A percentile compares a stretch with the other conserved stretches of the same genome.
phyloP scores from a whole-genome alignment of 2,329 filamentous ascomycete species.

The Aspergillus ruber region DNA sequence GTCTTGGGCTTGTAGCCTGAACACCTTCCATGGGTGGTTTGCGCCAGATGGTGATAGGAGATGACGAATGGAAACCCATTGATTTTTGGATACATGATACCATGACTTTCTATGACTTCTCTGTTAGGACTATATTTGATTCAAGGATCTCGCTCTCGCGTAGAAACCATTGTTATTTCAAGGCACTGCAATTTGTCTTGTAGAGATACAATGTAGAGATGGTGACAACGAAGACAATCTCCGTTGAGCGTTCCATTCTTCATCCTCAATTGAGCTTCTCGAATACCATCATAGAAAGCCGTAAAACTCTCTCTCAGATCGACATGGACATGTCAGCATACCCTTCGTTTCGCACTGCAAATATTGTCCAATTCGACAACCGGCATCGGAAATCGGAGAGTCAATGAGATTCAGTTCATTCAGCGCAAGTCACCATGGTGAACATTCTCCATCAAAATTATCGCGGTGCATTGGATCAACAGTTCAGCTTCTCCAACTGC shows the following conservation, averaged over 20 bases:
- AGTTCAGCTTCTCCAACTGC: constrained; percentile 1
- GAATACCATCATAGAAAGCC: not conserved
- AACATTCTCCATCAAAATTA: not conserved
- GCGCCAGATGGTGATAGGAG: not conserved
- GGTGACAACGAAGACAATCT: not conserved
- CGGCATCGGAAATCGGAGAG: not conserved
- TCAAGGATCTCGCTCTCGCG: not conserved
- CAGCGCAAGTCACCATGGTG: not conserved
- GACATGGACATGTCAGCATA: not conserved
- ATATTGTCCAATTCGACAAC: not conserved
- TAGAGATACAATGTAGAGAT: not conserved
- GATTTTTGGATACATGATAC: not conserved
- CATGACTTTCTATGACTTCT: not conserved
- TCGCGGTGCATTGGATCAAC: not conserved
- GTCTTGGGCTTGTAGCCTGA: not conserved
- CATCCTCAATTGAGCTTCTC: not conserved
- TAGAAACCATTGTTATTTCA: not conserved
- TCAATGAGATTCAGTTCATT: not conserved
- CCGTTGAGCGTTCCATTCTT: not conserved
- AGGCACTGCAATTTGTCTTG: not conserved
- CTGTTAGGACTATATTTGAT: too few relatives aligned
- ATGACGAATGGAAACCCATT: not conserved
- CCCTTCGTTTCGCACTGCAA: not conserved
- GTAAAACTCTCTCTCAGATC: not conserved
- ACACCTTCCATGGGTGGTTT: not conserved